Evolutionary conservation across 495 filamentous ascomycete species (phyloP).

Genomic region (Glutinoglossum americanum): DNA sequence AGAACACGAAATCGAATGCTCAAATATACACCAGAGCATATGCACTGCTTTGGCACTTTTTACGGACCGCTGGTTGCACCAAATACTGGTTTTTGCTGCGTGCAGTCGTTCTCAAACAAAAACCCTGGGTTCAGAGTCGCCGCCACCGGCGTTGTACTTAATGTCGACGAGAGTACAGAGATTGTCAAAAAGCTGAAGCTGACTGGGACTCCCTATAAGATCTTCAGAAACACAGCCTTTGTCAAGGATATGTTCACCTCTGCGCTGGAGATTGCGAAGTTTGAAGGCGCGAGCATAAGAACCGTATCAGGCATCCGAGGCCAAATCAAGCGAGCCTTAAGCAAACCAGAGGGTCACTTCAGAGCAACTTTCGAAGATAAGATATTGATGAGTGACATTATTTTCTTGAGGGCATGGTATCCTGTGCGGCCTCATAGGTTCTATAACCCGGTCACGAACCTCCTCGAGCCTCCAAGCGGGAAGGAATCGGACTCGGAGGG

Average conservation of each 20-base stretch:
- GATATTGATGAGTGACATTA: constrained; percentile 85
- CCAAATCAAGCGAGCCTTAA: constrained; percentile 83
- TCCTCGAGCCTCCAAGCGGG: constrained; percentile 29
- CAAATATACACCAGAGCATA: constrained; percentile 93
- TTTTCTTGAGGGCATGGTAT: constrained; percentile 92
- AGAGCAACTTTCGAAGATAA: constrained; percentile 97
- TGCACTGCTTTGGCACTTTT: constrained; percentile 93
- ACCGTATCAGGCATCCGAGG: constrained; percentile 90
- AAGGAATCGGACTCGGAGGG: constrained; percentile 19
- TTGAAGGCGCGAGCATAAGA: constrained; percentile 84
- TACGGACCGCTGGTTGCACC: constrained; percentile 87
- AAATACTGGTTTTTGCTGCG: constrained; percentile 84
- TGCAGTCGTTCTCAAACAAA: constrained; percentile 74
- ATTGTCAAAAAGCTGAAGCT: constrained; percentile 99
- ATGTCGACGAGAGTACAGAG: constrained; percentile 80
- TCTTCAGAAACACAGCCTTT: constrained; percentile 98
- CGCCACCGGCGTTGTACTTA: constrained; percentile 78
- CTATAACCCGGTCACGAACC: constrained; percentile 91
- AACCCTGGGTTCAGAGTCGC: constrained; percentile 84
- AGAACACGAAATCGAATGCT: constrained; percentile 90
- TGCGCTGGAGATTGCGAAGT: constrained; percentile 85
- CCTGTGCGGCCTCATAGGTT: constrained; percentile 82
- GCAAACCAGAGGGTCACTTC: constrained; percentile 85
- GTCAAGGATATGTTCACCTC: constrained; percentile 97
- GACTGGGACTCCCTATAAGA: constrained; percentile 79